Conservation (phyloP, 805 yeast species). For the Yamadazyma olivae region DNA sequence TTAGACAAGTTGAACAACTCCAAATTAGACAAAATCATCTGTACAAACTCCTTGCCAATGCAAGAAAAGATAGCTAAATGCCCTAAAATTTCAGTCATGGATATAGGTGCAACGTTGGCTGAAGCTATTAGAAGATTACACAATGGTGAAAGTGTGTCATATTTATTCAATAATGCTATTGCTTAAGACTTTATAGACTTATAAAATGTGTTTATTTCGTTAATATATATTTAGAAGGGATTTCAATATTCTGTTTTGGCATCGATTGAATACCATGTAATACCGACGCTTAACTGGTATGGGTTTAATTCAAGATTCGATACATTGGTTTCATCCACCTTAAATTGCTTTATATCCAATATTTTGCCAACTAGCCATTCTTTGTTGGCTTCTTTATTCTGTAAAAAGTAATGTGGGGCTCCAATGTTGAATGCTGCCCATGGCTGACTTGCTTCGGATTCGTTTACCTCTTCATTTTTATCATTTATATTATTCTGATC, state of each 20-base stretch:
- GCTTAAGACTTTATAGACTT: too few relatives aligned
- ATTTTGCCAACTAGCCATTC: conserved; percentile 87
- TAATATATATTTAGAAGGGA: neutral
- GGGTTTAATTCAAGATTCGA: conserved; percentile 50
- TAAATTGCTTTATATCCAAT: conserved; percentile 49
- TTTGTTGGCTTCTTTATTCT: conserved; percentile 33
- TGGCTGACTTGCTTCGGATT: conserved; percentile 38
- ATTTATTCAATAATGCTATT: conserved; percentile 70
- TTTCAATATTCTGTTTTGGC: conserved; percentile 41
- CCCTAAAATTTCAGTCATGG: conserved; percentile 65
- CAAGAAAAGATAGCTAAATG: conserved; percentile 58
- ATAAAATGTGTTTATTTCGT: neutral
- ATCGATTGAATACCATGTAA: conserved; percentile 61
- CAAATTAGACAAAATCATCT: conserved; percentile 64
- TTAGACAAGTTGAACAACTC: conserved; percentile 67
- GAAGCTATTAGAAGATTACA: conserved; percentile 83
- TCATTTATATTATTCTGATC: conserved; percentile 17
- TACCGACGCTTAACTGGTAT: conserved; percentile 58
- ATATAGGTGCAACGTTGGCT: conserved; percentile 70
- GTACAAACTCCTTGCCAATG: conserved; percentile 80
- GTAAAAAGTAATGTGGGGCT: conserved; percentile 76
- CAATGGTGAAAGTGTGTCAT: conserved; percentile 83
- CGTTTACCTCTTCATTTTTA: neutral
- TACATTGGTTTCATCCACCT: conserved; percentile 45
- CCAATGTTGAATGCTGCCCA: conserved; percentile 97